These are phyloP conservation scores for Panicum miliaceum DNA, from an alignment of 176 grass and related monocot species.

Conservation along the genomic window DNA sequence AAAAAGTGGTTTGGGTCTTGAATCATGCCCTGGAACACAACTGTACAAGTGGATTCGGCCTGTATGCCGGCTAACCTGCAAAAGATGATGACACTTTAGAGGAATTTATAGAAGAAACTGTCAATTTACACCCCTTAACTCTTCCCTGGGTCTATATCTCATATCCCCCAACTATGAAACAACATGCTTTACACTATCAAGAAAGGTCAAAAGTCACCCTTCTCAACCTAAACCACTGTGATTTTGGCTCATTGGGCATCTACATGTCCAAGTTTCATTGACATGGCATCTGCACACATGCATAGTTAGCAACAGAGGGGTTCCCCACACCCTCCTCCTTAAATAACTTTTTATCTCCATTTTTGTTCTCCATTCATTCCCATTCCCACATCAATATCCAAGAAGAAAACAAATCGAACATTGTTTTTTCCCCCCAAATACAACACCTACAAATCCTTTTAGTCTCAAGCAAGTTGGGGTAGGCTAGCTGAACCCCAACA, in stretches of 20 bases:
- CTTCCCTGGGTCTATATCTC: background rate
- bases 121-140: background rate
- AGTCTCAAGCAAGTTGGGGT: background rate
- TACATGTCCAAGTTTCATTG: background rate
- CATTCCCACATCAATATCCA: background rate
- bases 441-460: background rate
- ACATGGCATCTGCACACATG: background rate
- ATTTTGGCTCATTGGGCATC: background rate
- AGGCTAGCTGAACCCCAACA: background rate
- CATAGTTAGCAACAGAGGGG: background rate
- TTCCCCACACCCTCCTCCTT: background rate
- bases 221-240: background rate
- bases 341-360: background rate
- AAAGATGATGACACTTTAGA: constrained; percentile 36
- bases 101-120: background rate
- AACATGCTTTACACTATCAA: constrained; percentile 11
- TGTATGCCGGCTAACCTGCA: constrained; percentile 89
- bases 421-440: background rate
- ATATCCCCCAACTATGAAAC: background rate
- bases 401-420: background rate
- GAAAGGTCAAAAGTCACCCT: background rate
- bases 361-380: background rate
- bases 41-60: constrained; percentile 88
- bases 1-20: constrained; percentile 79
- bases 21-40: constrained; percentile 80